Conservation (phyloP, 768 basidiomycete species). For the Leccinum aurantiacum region DNA sequence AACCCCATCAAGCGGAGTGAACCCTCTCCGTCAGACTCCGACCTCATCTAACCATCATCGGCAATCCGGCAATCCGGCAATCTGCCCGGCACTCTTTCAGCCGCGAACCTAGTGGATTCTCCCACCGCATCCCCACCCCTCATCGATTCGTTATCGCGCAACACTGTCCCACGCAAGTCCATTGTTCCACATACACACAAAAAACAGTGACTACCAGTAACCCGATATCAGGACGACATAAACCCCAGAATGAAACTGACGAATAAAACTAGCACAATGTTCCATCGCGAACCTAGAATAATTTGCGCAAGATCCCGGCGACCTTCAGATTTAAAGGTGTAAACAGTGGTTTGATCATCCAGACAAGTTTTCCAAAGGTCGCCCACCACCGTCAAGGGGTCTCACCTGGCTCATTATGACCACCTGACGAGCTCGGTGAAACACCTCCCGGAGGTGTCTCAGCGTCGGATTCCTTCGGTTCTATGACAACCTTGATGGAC, state of each 20-base stretch:
- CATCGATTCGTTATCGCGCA: neutral
- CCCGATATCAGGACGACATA: conserved; percentile 22
- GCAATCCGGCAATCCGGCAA: conserved; percentile 30
- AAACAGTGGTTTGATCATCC: conserved; percentile 41
- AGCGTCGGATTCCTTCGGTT: conserved; percentile 6
- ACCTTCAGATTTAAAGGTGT: conserved; percentile 47
- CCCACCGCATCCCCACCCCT: neutral
- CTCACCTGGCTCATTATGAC: conserved; percentile 17
- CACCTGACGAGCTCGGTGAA: conserved; percentile 10
- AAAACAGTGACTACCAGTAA: neutral
- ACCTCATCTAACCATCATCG: conserved; percentile 13
- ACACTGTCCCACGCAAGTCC: conserved; percentile 1
- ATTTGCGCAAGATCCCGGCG: conserved; percentile 47
- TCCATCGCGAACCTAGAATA: conserved; percentile 32
- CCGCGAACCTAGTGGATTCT: conserved; percentile 29
- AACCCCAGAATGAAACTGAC: conserved; percentile 26
- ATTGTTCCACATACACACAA: conserved; percentile 14
- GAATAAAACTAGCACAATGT: conserved; percentile 26
- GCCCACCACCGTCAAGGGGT: conserved; percentile 50
- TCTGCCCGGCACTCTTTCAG: conserved; percentile 16
- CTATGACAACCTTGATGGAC: conserved; percentile 17
- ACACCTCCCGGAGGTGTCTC: conserved; percentile 8
- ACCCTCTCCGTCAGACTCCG: conserved; percentile 28
- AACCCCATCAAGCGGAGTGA: conserved; percentile 29
- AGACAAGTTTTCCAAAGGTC: conserved; percentile 45